These are phyloP conservation scores for Irineochytrium annulatum DNA, from an alignment of 192 early-diverging fungal species.

Conservation along the genomic window DNA sequence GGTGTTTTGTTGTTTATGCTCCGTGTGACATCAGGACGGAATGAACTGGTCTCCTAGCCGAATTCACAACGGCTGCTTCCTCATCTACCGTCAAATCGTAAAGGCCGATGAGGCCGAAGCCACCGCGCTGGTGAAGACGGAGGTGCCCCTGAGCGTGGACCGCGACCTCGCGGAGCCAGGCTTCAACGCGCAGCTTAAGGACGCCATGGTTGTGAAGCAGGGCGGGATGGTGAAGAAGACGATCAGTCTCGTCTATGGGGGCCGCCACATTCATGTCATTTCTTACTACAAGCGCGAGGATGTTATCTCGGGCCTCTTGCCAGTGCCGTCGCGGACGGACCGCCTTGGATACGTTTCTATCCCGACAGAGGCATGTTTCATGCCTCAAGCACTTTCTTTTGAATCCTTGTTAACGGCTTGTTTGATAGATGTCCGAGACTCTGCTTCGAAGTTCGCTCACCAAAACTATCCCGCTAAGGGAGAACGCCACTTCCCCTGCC, in stretches of 20 bases:
- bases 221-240: conserved; percentile 9
- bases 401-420: no score
- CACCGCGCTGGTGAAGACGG: no score
- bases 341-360: not conserved
- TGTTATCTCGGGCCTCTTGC: not conserved
- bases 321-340: not conserved
- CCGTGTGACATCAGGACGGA: conserved; percentile 3
- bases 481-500: no score
- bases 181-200: conserved; percentile 8
- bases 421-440: no score
- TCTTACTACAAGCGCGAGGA: conserved; percentile 2
- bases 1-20: no score
- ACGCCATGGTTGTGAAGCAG: conserved; percentile 4
- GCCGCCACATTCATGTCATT: conserved; percentile 5
- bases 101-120: not conserved
- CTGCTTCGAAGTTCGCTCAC: no score
- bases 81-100: conserved; percentile 3
- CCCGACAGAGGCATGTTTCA: not conserved
- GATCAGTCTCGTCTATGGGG: not conserved
- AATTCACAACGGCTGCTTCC: conserved; percentile 9
- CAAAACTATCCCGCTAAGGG: no score
- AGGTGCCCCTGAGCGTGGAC: no score
- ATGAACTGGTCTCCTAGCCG: conserved; percentile 10
- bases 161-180: conserved; percentile 1
- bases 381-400: no score